Conservation (phyloP, 2,329 filamentous ascomycete genomes). For the Massarina eburnea region DNA sequence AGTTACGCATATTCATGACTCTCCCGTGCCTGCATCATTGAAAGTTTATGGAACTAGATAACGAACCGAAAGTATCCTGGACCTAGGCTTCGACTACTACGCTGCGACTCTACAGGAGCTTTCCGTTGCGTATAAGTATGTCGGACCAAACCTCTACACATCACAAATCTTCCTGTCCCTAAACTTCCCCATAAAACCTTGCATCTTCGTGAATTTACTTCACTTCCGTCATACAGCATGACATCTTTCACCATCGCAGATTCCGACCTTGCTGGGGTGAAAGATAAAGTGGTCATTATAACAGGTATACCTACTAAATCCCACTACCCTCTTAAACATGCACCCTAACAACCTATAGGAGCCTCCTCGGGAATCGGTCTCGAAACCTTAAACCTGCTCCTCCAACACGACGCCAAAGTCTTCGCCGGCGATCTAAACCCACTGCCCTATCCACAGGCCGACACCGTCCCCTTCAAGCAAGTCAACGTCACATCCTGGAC, state of each 20-base stretch:
- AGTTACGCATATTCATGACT: no score
- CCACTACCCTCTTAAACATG: background rate
- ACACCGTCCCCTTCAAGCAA: slow-evolving; percentile 24
- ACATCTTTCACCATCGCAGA: slow-evolving; percentile 51
- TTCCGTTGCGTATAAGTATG: no score
- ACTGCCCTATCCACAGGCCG: slow-evolving; percentile 31
- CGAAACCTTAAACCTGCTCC: slow-evolving; percentile 55
- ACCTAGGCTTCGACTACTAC: no score
- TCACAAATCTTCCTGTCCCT: no score
- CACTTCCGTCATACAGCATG: slow-evolving; percentile 11
- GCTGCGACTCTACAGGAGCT: no score
- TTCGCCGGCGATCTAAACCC: slow-evolving; percentile 57
- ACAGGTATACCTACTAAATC: slow-evolving; percentile 45
- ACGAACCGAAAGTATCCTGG: no score
- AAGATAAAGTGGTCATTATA: slow-evolving; percentile 55
- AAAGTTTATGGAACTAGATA: no score
- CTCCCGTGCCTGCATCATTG: no score
- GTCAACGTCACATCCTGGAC: slow-evolving; percentile 50
- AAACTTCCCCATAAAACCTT: background rate
- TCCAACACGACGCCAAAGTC: slow-evolving; percentile 57
- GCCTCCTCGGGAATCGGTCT: slow-evolving; percentile 64
- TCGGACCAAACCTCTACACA: no score
- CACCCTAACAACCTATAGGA: slow-evolving; percentile 37
- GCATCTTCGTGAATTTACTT: background rate
- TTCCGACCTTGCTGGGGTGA: slow-evolving; percentile 46